phyloP scores from a whole-genome alignment of 1,284 basidiomycete species.

The Trametes versicolor region DNA sequence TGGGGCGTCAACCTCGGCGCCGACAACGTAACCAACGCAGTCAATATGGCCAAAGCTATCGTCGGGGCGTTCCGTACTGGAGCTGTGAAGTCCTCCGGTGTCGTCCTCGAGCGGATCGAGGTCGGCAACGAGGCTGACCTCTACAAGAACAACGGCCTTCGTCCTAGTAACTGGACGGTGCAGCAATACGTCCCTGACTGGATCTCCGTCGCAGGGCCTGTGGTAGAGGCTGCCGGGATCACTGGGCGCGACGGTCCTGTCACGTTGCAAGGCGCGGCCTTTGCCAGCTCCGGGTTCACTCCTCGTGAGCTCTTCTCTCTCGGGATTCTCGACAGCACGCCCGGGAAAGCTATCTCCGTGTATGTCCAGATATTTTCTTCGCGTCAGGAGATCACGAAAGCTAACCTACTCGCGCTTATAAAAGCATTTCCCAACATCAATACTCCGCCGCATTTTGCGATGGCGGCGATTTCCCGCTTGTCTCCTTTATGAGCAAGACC shows the following conservation, averaged over 20 bases:
- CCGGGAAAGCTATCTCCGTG: constrained; percentile 45
- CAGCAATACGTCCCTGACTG: constrained; percentile 64
- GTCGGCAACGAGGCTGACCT: constrained; percentile 67
- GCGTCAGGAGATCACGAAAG: constrained; percentile 2
- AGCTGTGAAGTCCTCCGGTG: constrained; percentile 53
- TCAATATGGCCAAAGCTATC: constrained; percentile 67
- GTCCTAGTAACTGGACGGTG: constrained; percentile 56
- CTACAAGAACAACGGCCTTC: constrained; percentile 59
- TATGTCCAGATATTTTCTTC: constrained; percentile 28
- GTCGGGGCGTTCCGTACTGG: constrained; percentile 59
- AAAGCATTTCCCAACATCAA: constrained; percentile 68
- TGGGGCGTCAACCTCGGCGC: constrained; percentile 76
- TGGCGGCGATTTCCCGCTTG: constrained; percentile 57
- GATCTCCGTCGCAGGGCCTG: constrained; percentile 39
- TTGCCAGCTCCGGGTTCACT: constrained; percentile 65
- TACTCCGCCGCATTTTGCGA: constrained; percentile 66
- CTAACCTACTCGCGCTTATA: constrained; percentile 5
- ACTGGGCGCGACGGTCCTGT: constrained; percentile 42
- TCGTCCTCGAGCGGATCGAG: constrained; percentile 42
- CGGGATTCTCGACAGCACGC: constrained; percentile 43
- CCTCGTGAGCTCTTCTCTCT: constrained; percentile 57
- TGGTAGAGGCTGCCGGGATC: constrained; percentile 45
- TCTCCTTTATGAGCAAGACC: constrained; percentile 69
- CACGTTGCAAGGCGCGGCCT: constrained; percentile 60
- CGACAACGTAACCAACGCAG: constrained; percentile 65